Evolutionary conservation across 768 basidiomycete species (phyloP).

Genomic region (Xerocomellus chrysenteron): DNA sequence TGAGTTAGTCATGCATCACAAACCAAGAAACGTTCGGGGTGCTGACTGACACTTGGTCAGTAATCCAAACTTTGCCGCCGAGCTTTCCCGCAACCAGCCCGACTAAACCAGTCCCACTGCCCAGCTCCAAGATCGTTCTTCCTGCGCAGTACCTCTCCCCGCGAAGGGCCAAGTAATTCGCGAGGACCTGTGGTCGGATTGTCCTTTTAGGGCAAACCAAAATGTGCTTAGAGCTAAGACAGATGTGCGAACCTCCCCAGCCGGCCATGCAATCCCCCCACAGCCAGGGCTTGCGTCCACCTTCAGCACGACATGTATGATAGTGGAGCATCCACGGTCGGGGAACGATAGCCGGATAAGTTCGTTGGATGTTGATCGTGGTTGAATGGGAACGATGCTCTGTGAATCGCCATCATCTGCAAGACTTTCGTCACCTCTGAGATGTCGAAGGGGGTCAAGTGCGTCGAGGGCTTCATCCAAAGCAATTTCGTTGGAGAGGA

Average conservation of each 20-base stretch:
- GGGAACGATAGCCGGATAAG: slow-evolving; percentile 45
- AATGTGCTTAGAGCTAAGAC: not conserved
- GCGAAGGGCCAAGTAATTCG: slow-evolving; percentile 66
- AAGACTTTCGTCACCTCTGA: slow-evolving; percentile 43
- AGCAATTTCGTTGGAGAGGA: slow-evolving; percentile 36
- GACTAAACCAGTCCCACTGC: slow-evolving; percentile 92
- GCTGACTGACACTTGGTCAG: slow-evolving; percentile 82
- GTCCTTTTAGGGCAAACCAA: not conserved
- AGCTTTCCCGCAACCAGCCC: slow-evolving; percentile 77
- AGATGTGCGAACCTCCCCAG: slow-evolving; percentile 66
- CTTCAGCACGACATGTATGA: slow-evolving; percentile 42
- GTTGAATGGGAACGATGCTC: slow-evolving; percentile 53
- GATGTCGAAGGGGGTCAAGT: slow-evolving; percentile 61
- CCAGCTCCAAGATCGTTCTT: slow-evolving; percentile 74
- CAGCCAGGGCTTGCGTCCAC: slow-evolving; percentile 87
- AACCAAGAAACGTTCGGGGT: slow-evolving; percentile 9
- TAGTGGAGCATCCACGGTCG: not conserved
- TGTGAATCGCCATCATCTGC: slow-evolving; percentile 21
- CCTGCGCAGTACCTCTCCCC: slow-evolving; percentile 49
- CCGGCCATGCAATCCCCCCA: slow-evolving; percentile 91
- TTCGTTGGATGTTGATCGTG: slow-evolving; percentile 48
- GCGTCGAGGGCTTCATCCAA: slow-evolving; percentile 55
- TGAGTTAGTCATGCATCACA: slow-evolving; percentile 10
- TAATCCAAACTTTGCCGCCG: slow-evolving; percentile 71
- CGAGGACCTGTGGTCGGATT: slow-evolving; percentile 57